A percentile compares a stretch with the other conserved stretches of the same genome.
Conservation (phyloP, 2,329 filamentous ascomycete genomes). For the Colletotrichum spaethianum region DNA sequence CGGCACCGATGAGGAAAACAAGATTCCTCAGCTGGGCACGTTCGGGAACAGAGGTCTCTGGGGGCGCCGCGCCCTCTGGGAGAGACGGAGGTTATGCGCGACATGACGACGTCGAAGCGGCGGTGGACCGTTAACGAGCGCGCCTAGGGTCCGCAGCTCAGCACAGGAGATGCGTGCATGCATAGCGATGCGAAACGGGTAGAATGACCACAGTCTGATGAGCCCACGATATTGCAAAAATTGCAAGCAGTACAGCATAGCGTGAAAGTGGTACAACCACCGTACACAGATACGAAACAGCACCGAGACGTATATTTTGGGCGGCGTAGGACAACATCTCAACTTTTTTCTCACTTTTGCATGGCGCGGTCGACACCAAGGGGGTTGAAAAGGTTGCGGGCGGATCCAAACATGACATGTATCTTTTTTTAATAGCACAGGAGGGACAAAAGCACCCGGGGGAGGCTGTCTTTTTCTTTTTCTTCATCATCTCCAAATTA, state of each 20-base stretch:
- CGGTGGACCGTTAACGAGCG: constrained; percentile 71
- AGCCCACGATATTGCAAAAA: not conserved
- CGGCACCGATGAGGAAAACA: constrained; percentile 49
- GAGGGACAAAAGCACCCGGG: not conserved
- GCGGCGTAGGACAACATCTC: constrained; percentile 30
- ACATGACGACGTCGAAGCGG: constrained; percentile 63
- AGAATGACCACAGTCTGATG: not conserved
- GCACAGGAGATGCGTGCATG: not conserved
- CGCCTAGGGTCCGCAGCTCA: constrained; percentile 11
- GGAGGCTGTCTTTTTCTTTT: not conserved
- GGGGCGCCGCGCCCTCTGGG: constrained; percentile 60
- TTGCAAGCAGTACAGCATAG: constrained; percentile 2
- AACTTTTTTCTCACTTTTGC: constrained; percentile 20
- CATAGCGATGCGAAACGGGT: not conserved
- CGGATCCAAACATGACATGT: not conserved
- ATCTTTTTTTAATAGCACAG: constrained; percentile 26
- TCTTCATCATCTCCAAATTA: not conserved
- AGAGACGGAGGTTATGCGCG: constrained; percentile 60
- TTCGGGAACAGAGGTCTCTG: constrained; percentile 59
- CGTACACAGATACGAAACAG: constrained; percentile 21
- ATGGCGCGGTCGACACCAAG: constrained; percentile 20
- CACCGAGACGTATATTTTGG: constrained; percentile 6
- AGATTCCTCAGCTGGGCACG: constrained; percentile 52
- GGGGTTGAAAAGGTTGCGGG: not conserved
- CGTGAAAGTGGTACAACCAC: constrained; percentile 2